phyloP scores from a whole-genome alignment of 805 yeast species.

The Candida boidinii region DNA sequence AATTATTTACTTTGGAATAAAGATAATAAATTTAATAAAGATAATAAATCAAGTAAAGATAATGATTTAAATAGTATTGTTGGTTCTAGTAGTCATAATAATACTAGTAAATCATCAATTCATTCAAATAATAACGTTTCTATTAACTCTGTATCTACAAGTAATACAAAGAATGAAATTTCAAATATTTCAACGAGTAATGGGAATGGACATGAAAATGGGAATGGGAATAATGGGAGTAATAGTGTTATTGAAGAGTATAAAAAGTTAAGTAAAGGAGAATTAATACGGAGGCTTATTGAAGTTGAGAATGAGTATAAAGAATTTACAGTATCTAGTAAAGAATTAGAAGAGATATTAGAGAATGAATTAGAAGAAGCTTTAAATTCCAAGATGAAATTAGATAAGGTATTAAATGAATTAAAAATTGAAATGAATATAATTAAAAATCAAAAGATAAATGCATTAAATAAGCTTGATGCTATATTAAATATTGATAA shows the following conservation, averaged over 20 bases:
- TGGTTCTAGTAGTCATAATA: too few relatives aligned
- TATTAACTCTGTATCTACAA: too few relatives aligned
- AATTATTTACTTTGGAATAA: too few relatives aligned
- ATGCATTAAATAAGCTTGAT: slow-evolving; percentile 2
- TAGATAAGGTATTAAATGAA: slow-evolving; percentile 9
- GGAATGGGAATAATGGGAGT: not conserved
- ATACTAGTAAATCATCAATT: too few relatives aligned
- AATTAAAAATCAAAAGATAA: not conserved
- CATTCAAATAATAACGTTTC: too few relatives aligned
- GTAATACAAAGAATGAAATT: too few relatives aligned
- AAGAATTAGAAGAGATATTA: slow-evolving; percentile 34
- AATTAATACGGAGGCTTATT: slow-evolving; percentile 21
- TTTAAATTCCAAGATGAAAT: slow-evolving; percentile 14
- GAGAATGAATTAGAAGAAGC: slow-evolving; percentile 32
- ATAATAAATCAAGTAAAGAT: too few relatives aligned
- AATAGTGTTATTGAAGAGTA: not conserved
- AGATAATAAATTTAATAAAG: too few relatives aligned
- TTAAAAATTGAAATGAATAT: not conserved
- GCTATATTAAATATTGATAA: slow-evolving; percentile 3
- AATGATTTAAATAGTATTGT: too few relatives aligned
- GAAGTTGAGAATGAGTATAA: slow-evolving; percentile 29
- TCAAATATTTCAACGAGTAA: too few relatives aligned
- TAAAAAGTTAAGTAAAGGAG: slow-evolving; percentile 8
- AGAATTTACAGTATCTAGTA: slow-evolving; percentile 35
- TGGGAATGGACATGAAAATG: not conserved